phyloP scores from a whole-genome alignment of 805 yeast species.

The Monosporozyma siamensis region DNA sequence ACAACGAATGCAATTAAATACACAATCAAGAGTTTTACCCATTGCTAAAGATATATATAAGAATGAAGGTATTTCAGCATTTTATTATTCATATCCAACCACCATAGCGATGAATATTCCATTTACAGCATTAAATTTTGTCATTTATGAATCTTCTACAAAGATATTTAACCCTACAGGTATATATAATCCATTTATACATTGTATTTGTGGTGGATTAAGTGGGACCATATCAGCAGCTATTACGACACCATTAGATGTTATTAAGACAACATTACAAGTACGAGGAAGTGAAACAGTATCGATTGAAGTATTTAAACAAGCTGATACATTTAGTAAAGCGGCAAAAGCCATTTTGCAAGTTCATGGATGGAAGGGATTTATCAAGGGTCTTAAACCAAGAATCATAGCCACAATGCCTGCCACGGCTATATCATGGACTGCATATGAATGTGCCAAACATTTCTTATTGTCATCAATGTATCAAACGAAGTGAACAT shows the following conservation, averaged over 20 bases:
- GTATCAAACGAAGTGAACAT: no score
- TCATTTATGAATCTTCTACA: conserved; percentile 82
- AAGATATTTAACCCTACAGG: conserved; percentile 72
- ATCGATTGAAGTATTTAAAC: conserved; percentile 34
- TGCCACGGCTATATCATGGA: conserved; percentile 97
- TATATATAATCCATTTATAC: conserved; percentile 78
- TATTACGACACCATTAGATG: conserved; percentile 90
- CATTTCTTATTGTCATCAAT: conserved; percentile 25
- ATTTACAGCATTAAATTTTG: conserved; percentile 89
- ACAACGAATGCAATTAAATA: conserved; percentile 78
- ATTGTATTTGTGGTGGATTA: conserved; percentile 86
- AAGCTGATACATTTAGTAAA: conserved; percentile 55
- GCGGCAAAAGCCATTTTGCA: conserved; percentile 66
- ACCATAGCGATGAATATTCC: conserved; percentile 90
- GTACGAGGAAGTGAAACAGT: conserved; percentile 51
- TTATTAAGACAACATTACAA: conserved; percentile 85
- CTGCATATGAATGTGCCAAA: conserved; percentile 96
- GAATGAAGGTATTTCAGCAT: conserved; percentile 65
- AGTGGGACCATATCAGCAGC: conserved; percentile 97
- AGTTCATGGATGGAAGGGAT: conserved; percentile 57
- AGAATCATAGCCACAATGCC: conserved; percentile 91
- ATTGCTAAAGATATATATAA: conserved; percentile 39
- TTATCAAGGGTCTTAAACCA: conserved; percentile 79
- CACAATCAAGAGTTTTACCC: conserved; percentile 17
- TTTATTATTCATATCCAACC: conserved; percentile 90